Conservation (phyloP, 2,329 filamentous ascomycete genomes). For the Aureobasidium subglaciale region DNA sequence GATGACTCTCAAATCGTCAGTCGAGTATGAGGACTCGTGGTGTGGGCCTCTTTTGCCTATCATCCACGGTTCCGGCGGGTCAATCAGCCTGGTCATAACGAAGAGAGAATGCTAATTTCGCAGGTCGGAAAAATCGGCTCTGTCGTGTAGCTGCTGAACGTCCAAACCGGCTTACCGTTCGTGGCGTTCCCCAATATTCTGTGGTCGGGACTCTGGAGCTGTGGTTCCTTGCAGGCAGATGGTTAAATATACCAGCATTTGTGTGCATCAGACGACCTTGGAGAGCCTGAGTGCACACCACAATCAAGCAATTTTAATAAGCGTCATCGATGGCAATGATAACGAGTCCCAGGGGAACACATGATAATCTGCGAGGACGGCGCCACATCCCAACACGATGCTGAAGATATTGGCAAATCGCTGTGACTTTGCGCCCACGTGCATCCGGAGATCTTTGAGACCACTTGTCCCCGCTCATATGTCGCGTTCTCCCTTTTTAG, state of each 20-base stretch:
- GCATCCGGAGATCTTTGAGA: not conserved
- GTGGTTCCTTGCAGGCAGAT: constrained; percentile 1
- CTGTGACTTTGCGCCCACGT: not conserved
- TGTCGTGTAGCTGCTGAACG: not conserved
- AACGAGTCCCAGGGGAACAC: too few species aligned
- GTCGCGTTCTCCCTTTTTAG: too few species aligned
- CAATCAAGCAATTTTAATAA: not conserved
- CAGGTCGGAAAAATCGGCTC: not conserved
- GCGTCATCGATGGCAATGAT: not conserved
- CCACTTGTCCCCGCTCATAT: not conserved
- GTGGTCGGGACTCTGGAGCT: not conserved
- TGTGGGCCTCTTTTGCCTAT: not conserved
- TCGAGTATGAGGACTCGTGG: too few species aligned
- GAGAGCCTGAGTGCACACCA: not conserved
- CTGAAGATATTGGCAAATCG: not conserved
- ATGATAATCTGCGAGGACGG: too few species aligned
- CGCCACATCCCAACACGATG: not conserved
- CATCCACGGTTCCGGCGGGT: not conserved
- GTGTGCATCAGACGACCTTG: not conserved
- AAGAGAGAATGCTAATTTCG: not conserved
- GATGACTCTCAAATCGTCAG: too few species aligned
- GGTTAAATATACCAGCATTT: not conserved
- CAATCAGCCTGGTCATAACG: not conserved
- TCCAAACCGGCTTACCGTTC: not conserved
- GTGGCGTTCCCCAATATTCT: constrained; percentile 2